A percentile compares a stretch with the other conserved stretches of the same genome.
Conservation (phyloP, 345 rosid species). For the Pelargonium nanum region DNA sequence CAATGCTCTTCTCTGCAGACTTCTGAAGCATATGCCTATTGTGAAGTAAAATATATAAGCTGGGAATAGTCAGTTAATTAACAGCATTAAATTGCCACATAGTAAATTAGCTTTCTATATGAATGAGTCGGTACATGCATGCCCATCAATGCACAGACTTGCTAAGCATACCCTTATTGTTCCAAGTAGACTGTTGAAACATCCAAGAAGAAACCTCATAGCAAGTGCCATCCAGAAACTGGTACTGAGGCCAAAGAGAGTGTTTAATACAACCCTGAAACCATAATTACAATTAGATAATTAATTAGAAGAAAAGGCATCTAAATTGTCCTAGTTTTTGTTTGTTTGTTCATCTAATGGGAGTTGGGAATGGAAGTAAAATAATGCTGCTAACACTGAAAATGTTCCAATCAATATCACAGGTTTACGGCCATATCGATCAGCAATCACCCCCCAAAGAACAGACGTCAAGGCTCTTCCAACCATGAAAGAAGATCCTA, state of each 20-base stretch:
- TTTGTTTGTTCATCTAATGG: not conserved
- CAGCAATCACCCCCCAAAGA: constrained; percentile 18
- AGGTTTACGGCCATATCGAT: constrained; percentile 19
- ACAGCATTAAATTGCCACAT: not conserved
- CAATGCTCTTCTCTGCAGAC: constrained; percentile 15
- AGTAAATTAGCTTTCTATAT: not conserved
- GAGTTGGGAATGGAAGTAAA: not conserved
- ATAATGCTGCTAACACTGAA: constrained; percentile 12
- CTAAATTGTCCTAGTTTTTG: not conserved
- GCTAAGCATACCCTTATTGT: constrained; percentile 15
- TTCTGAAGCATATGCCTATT: constrained; percentile 19
- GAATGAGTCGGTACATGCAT: not conserved
- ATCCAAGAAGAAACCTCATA: constrained; percentile 18
- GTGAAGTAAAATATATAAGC: not conserved
- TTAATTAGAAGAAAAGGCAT: not conserved
- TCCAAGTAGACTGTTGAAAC: constrained; percentile 17
- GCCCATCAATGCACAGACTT: not conserved
- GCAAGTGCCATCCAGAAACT: constrained; percentile 20
- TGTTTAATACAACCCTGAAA: constrained; percentile 15
- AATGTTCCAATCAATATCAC: constrained; percentile 18
- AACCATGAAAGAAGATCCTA: constrained; percentile 20
- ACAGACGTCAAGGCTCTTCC: constrained; percentile 22
- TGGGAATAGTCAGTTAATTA: not conserved
- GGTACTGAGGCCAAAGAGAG: constrained; percentile 18
- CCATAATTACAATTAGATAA: not conserved